Percentiles rank a stretch among this genome's conserved stretches.
phyloP scores from a whole-genome alignment of 2,329 filamentous ascomycete species.

The Lasiodiplodia citricola region DNA sequence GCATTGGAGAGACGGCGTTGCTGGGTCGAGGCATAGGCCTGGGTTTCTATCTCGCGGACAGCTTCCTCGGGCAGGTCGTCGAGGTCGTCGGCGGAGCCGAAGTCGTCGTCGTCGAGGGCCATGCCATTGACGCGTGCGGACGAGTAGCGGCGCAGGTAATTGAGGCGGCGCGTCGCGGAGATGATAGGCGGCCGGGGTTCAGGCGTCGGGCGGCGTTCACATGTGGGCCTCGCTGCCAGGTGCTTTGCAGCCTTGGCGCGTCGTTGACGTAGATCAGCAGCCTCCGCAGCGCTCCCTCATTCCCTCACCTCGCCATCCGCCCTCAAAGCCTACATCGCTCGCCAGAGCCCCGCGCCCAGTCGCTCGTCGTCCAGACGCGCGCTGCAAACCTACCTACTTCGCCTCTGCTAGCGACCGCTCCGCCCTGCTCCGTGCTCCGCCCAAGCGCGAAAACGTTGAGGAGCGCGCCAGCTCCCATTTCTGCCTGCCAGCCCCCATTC shows the following conservation, averaged over 20 bases:
- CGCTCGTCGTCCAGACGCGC: neutral
- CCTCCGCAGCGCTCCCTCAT: constrained; percentile 19
- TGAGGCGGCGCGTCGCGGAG: constrained; percentile 15
- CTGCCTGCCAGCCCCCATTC: constrained; percentile 7
- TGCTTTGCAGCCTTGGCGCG: constrained; percentile 26
- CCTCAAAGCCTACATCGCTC: neutral
- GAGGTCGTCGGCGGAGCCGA: constrained; percentile 51
- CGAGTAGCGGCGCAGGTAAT: neutral
- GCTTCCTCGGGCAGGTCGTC: constrained; percentile 52
- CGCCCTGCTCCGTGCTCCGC: constrained; percentile 10
- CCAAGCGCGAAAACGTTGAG: constrained; percentile 9
- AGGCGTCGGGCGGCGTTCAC: constrained; percentile 20
- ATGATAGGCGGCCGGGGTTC: constrained; percentile 19
- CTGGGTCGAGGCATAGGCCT: constrained; percentile 52
- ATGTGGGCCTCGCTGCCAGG: constrained; percentile 15
- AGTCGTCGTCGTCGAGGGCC: constrained; percentile 51
- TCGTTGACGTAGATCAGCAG: constrained; percentile 26
- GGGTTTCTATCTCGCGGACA: constrained; percentile 52
- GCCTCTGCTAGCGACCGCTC: neutral
- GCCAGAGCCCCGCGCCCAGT: neutral
- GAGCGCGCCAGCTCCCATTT: neutral
- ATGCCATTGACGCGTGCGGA: constrained; percentile 32
- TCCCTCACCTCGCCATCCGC: constrained; percentile 12
- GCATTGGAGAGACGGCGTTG: constrained; percentile 13
- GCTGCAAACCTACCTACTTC: neutral